Evolutionary conservation across 805 yeast genomes (phyloP), one percentile per base, ranked within the genome.

Genomic region (Debaryomyces castellii): DNA sequence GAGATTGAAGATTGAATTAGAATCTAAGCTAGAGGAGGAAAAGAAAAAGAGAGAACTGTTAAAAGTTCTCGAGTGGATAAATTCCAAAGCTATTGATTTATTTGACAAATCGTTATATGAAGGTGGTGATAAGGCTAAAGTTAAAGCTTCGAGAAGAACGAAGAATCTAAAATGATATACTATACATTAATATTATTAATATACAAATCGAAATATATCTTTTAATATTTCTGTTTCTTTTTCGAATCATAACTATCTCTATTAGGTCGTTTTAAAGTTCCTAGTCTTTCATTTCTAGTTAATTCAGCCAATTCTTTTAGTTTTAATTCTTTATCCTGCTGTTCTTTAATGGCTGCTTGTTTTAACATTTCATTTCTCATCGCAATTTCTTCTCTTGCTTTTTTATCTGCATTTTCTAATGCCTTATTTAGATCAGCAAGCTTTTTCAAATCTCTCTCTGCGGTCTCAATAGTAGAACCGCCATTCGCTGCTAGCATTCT

Each of bases 381-480:
- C 23, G 53, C 51, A 12, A 66, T 53, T 40, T 62, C 63, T 33
- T 59, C 60, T 48, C 71, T 45, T 3, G 69, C 69, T 18, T 51
- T 32, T 12, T 50, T 45, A 38, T 66, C 92, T 0, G 94, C 96
- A 12, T 68, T 66, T 43, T 81, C 84, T 42, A 92, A 71, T 0
- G 97, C 96, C 41, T 76, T 78, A 1, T 90, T 80, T 20, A 92
- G 72, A 25, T 75, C 70, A 2, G 80, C 74, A 59, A 85, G 83
- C 38, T 81, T 81, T 45, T 80, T 80, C 17, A 71, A 64, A 0
- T 69, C 63, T 10, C 30, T 25, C n/a, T 21, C 28, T 17, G 22
- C 25, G 5, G 67, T 65, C 11, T 38, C 40, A 2, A 40, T 23
- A 8, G 23, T 25, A 10, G 52, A 41, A 7, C 63, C 62, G n/a